These are phyloP conservation scores for Solanum verrucosum DNA, from an alignment of 257 asterid genomes.

Conservation along the genomic window DNA sequence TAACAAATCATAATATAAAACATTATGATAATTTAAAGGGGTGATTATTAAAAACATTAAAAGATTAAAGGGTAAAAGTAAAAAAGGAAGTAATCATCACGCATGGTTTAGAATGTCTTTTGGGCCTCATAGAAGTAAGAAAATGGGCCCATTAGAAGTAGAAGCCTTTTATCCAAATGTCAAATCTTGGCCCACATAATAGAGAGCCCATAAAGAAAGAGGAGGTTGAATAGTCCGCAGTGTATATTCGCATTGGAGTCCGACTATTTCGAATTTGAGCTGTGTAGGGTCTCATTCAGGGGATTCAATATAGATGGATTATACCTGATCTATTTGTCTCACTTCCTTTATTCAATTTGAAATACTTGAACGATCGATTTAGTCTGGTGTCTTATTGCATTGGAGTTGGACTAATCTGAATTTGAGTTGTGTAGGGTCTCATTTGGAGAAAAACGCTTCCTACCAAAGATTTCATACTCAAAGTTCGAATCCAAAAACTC, in stretches of 20 bases:
- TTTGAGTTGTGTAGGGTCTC: background rate
- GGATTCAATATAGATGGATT: no score
- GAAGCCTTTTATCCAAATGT: background rate
- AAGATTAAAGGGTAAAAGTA: background rate
- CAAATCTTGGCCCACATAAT: background rate
- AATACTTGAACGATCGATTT: background rate
- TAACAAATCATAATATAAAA: background rate
- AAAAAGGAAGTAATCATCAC: slow-evolving; percentile 17
- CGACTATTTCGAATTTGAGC: background rate
- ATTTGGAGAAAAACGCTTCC: no score
- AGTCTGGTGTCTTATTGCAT: background rate
- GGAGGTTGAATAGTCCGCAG: no score
- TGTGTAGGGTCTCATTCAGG: background rate
- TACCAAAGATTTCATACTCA: no score
- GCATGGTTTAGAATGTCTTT: slow-evolving; percentile 21
- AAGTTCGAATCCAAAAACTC: no score
- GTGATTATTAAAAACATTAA: background rate
- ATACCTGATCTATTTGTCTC: background rate
- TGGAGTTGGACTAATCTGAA: background rate
- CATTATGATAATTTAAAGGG: background rate
- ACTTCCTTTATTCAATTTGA: background rate
- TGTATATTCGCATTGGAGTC: no score
- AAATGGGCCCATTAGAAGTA: slow-evolving; percentile 16
- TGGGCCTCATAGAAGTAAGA: slow-evolving; percentile 5
- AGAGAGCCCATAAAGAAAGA: background rate